Evolutionary conservation across 805 yeast genomes (phyloP), one percentile per base, ranked within the genome.

Genomic region (Kodamaea hsintzibuensis): DNA sequence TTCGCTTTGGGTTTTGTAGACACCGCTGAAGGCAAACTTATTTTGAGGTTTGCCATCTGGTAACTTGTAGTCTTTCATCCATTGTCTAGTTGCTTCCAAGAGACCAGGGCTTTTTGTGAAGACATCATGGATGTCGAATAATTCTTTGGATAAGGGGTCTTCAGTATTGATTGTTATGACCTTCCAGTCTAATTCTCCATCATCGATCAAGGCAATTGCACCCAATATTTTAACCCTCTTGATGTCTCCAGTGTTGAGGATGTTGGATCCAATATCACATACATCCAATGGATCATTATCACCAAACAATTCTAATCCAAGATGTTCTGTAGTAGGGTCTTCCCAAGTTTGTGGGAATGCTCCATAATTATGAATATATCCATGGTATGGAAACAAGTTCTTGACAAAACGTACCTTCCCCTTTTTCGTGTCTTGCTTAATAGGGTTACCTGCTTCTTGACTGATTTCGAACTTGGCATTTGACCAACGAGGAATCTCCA

Each of bases 31-130:
- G n/a, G 98, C 98, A 72, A 95, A 93, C 75, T 88, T 88, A 77
- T 95, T 95, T 76, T 84, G 89, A 65, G 97, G 96, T 82, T 95
- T 95, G 58, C 98, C 99, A 72, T 93, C 99, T 52, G 99, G 98
- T 63, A 91, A 82, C 77, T 95, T 95, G 85, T 95, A 95, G 75
- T 92, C 91, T 73, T 96, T 88, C 85, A 95, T 95, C 99, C 99
- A 95, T 76, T 89, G 96, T 73, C 91, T 86, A 55, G 98, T 95
- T 60, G 96, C 88, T 71, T 96, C 89, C 68, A 95, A 79, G 55
- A 95, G 80, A 52, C 97, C 97, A 56, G 99, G 99, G 73, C 92
- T 85, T 70, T 88, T 86, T 66, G 82, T 83, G 73, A 83, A 91
- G 59, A 95, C 96, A 66, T 95, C 98, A 74, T 89, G 93, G 63